Conservation (phyloP, 2,329 filamentous ascomycete genomes). For the Clarireedia paspali region DNA sequence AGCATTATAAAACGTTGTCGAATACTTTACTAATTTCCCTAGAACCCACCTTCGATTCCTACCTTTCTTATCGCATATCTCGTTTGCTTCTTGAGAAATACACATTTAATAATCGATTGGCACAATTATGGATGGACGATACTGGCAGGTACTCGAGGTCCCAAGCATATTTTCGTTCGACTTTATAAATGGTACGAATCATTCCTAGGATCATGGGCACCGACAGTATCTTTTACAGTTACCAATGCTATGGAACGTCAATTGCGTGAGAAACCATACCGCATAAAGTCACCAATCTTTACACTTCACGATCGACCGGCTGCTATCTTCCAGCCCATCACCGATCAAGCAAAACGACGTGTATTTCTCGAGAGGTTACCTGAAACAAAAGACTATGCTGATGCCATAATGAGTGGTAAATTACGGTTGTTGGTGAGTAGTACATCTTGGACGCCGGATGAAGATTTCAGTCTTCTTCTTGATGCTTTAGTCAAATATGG, state of each 20-base stretch:
- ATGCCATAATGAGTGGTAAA: slow-evolving; percentile 48
- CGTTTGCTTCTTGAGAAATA: slow-evolving; percentile 69
- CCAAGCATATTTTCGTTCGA: slow-evolving; percentile 64
- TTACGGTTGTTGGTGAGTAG: slow-evolving; percentile 77
- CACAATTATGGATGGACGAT: slow-evolving; percentile 99
- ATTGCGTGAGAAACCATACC: slow-evolving; percentile 56
- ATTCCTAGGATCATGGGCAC: slow-evolving; percentile 58
- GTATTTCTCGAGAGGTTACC: slow-evolving; percentile 58
- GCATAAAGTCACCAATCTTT: slow-evolving; percentile 55
- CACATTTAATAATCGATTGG: slow-evolving; percentile 86
- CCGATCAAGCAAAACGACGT: slow-evolving; percentile 37
- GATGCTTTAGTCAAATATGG: slow-evolving; percentile 75
- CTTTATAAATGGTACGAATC: slow-evolving; percentile 74
- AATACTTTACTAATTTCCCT: neutral
- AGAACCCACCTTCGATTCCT: slow-evolving; percentile 94
- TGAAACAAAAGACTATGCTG: slow-evolving; percentile 53
- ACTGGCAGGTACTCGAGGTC: slow-evolving; percentile 53
- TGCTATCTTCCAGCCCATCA: slow-evolving; percentile 67
- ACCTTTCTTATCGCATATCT: slow-evolving; percentile 71
- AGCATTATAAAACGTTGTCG: neutral
- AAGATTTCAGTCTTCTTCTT: slow-evolving; percentile 86
- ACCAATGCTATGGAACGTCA: slow-evolving; percentile 81
- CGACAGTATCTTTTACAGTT: slow-evolving; percentile 72
- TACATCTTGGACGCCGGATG: slow-evolving; percentile 95
- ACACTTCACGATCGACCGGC: slow-evolving; percentile 84